A percentile compares a stretch with the other conserved stretches of the same genome.
These are phyloP conservation scores for Penicillium sp. DNA, from an alignment of 2,329 filamentous ascomycete genomes.

Conservation along the genomic window DNA sequence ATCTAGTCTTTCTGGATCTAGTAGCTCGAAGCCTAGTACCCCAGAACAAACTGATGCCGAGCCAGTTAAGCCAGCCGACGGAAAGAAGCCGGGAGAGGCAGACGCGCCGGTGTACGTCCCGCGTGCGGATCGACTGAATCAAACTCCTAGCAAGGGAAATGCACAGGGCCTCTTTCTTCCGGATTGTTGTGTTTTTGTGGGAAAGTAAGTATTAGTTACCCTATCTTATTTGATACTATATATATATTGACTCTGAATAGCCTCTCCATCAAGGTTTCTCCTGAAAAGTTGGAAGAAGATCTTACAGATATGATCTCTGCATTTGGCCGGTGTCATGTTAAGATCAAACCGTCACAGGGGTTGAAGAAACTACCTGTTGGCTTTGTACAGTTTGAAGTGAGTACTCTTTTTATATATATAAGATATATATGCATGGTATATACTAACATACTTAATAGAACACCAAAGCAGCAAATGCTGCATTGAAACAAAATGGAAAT, in stretches of 20 bases:
- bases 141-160: constrained; percentile 31
- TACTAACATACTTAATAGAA: constrained; percentile 1
- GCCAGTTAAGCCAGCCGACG: not conserved
- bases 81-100: not conserved
- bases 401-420: not conserved
- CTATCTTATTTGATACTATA: not conserved
- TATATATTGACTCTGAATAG: constrained; percentile 20
- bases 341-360: constrained; percentile 27
- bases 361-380: constrained; percentile 37
- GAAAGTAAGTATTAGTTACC: constrained; percentile 32
- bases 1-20: not conserved
- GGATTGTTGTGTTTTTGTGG: constrained; percentile 39
- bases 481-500: constrained; percentile 11
- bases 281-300: constrained; percentile 30
- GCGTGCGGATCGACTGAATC: constrained; percentile 29
- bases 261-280: constrained; percentile 24
- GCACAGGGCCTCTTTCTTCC: constrained; percentile 40
- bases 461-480: not conserved
- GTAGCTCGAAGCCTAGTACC: not conserved
- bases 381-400: constrained; percentile 42
- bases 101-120: constrained; percentile 5
- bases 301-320: constrained; percentile 30
- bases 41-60: constrained; percentile 1
- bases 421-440: not conserved
- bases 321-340: constrained; percentile 37